A percentile compares a stretch with the other conserved stretches of the same genome.
Evolutionary conservation across 306 rosid genomes (phyloP).

Genomic region (Echinosophora koreensis): DNA sequence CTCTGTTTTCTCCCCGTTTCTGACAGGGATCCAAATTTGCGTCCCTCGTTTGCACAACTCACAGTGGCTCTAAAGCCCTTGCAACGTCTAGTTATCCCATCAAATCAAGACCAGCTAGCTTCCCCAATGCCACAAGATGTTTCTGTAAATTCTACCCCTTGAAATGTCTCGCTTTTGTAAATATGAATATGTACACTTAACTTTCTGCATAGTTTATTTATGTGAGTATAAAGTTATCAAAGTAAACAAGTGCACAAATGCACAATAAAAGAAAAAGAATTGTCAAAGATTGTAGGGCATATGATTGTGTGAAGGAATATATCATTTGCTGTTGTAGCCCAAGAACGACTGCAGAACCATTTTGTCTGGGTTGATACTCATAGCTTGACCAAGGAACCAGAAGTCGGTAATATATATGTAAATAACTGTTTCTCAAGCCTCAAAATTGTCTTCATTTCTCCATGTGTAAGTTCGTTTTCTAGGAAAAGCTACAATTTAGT

Average conservation of each 20-base stretch:
- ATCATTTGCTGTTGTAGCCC: conserved; percentile 57
- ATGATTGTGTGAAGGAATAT: conserved; percentile 46
- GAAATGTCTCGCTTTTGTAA: conserved; percentile 52
- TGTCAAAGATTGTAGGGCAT: conserved; percentile 42
- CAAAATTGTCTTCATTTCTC: background rate
- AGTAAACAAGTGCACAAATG: conserved; percentile 11
- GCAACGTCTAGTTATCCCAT: conserved; percentile 75
- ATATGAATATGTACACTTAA: conserved; percentile 63
- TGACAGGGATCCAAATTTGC: conserved; percentile 88
- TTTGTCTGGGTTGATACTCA: conserved; percentile 52
- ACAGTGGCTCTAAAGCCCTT: conserved; percentile 79
- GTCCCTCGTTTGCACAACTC: conserved; percentile 89
- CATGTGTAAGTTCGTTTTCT: background rate
- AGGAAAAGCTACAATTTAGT: background rate
- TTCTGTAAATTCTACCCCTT: conserved; percentile 84
- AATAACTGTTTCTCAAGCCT: conserved; percentile 31
- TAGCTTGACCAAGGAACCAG: conserved; percentile 46
- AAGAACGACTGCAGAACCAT: conserved; percentile 50
- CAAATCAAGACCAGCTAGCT: conserved; percentile 74
- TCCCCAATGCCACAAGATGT: conserved; percentile 74
- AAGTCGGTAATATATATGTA: conserved; percentile 42
- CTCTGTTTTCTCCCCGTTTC: background rate
- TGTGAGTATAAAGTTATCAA: conserved; percentile 45
- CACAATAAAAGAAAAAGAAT: conserved; percentile 27
- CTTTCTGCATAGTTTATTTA: conserved; percentile 37